phyloP scores from a whole-genome alignment of 768 basidiomycete genomes.

The Stropharia rugosoannulata region DNA sequence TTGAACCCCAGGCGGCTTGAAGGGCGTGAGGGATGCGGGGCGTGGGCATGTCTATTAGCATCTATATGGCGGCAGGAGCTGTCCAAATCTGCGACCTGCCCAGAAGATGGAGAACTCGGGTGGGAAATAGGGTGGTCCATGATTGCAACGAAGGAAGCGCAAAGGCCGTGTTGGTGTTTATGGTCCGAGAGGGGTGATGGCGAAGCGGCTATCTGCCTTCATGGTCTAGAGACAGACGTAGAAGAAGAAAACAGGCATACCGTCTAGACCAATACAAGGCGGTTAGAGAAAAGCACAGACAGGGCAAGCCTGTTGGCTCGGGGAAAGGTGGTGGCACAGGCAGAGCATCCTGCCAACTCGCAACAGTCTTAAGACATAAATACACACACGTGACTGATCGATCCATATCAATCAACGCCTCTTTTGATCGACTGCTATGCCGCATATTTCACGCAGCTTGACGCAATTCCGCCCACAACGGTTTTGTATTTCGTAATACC shows the following conservation, averaged over 20 bases:
- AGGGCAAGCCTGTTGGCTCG: slow-evolving; percentile 22
- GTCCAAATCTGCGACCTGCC: slow-evolving; percentile 8
- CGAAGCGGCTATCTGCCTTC: slow-evolving; percentile 19
- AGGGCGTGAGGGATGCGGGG: slow-evolving; percentile 36
- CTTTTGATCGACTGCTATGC: not conserved
- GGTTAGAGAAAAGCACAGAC: slow-evolving; percentile 15
- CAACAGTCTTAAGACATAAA: slow-evolving; percentile 10
- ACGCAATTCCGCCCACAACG: not conserved
- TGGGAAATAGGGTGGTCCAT: slow-evolving; percentile 20
- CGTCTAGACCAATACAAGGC: slow-evolving; percentile 15
- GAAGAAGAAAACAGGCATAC: slow-evolving; percentile 18
- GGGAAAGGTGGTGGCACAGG: slow-evolving; percentile 14
- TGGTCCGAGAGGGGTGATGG: slow-evolving; percentile 10
- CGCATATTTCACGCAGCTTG: not conserved
- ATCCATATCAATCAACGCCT: not conserved
- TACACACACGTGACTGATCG: slow-evolving; percentile 11
- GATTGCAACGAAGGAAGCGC: slow-evolving; percentile 13
- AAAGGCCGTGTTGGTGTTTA: slow-evolving; percentile 9
- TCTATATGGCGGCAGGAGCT: slow-evolving; percentile 10
- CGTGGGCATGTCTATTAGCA: slow-evolving; percentile 20
- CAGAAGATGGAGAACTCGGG: slow-evolving; percentile 10
- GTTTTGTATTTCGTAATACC: not conserved
- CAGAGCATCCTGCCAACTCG: slow-evolving; percentile 5
- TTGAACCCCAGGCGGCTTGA: slow-evolving; percentile 51
- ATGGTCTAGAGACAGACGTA: slow-evolving; percentile 21